These are phyloP conservation scores for Alopecurus myosuroides DNA, from an alignment of 176 grass and related monocot species.

Conservation along the genomic window DNA sequence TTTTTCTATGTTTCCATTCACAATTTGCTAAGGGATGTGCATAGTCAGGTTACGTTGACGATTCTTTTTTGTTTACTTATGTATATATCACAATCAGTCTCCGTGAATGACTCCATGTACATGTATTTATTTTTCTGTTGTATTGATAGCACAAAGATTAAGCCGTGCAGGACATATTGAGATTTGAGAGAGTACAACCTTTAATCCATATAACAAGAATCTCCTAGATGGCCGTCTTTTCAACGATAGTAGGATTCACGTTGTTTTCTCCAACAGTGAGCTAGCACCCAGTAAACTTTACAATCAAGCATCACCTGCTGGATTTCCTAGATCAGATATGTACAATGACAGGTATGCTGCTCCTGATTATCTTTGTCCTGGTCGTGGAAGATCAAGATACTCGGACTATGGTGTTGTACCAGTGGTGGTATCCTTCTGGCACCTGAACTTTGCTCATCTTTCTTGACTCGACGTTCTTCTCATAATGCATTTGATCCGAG, in stretches of 20 bases:
- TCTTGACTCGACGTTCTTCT: slow-evolving; percentile 25
- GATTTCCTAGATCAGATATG: slow-evolving; percentile 39
- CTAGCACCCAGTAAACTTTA: slow-evolving; percentile 38
- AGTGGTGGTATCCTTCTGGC: slow-evolving; percentile 51
- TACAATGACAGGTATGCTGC: slow-evolving; percentile 42
- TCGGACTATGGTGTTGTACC: slow-evolving; percentile 36
- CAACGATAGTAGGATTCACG: slow-evolving; percentile 74
- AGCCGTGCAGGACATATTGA: too few species aligned
- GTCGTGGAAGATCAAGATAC: slow-evolving; percentile 30
- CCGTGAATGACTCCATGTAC: too few species aligned
- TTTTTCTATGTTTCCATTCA: too few species aligned
- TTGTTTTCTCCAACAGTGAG: slow-evolving; percentile 72
- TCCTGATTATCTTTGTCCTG: slow-evolving; percentile 24
- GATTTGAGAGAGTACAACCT: too few species aligned
- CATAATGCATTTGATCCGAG: slow-evolving; percentile 44
- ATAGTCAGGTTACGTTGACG: too few species aligned
- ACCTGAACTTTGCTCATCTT: slow-evolving; percentile 15
- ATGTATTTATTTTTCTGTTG: too few species aligned
- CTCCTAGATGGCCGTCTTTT: slow-evolving; percentile 83
- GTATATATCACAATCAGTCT: too few species aligned
- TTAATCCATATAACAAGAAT: too few species aligned
- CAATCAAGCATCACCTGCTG: slow-evolving; percentile 26
- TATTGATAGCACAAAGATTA: too few species aligned
- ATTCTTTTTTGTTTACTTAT: too few species aligned
- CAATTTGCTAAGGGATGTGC: too few species aligned